Base-by-base conservation (phyloP, 2,329 filamentous ascomycete genomes). In the Arthrinium phaeospermum region DNA sequence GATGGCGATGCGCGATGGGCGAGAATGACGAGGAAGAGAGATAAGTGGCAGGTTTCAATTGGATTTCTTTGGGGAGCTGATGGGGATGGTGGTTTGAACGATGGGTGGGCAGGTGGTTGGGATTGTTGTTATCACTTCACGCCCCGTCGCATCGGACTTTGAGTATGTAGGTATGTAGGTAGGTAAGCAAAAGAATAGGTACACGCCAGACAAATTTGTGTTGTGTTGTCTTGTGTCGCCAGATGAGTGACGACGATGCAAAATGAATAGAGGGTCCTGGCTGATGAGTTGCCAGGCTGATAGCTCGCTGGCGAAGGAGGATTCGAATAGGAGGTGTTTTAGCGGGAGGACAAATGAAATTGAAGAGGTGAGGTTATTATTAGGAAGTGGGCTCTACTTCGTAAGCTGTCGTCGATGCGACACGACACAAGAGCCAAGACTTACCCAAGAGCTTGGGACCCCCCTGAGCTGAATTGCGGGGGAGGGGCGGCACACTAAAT, bases 381-480 rank as follows among this genome's bases (percentile, higher is more conserved):
- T 61, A 34, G 53, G 53, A 57, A 61, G 53, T 57, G 51, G 51
- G 51, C 51, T 57, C 51, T 37, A 34, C 53, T 61, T 61, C 53
- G 53, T 37, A 64, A 64, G 34, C 53, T 37, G 53, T 41, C 34
- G 57, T 64, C 57, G 57, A 64, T 41, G 57, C 57, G 34, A 64
- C 57, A 41, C 27, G 27, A 30, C 27, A 30, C 27, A 30, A 30
- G 57, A 49, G 37, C 51, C 45, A 47, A 71, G 57, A 44, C 45
- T 44, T 67, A 46, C 19, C 41, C 67, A 68, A 68, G 67, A 68
- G 45, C 67, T 47, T 68, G 67, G 67, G 67, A 13, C 30, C 53
- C 53, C 51, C 67, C 22, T 67, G 64, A 68, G 41, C 45, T 12
- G 24, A 68, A 30, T 68, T 46, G 67, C 67, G 67, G 67, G 67